Evolutionary conservation across 106 monocot genomes (phyloP), one percentile per base, ranked within the genome.

Genomic region (Cymbidium sinense): DNA sequence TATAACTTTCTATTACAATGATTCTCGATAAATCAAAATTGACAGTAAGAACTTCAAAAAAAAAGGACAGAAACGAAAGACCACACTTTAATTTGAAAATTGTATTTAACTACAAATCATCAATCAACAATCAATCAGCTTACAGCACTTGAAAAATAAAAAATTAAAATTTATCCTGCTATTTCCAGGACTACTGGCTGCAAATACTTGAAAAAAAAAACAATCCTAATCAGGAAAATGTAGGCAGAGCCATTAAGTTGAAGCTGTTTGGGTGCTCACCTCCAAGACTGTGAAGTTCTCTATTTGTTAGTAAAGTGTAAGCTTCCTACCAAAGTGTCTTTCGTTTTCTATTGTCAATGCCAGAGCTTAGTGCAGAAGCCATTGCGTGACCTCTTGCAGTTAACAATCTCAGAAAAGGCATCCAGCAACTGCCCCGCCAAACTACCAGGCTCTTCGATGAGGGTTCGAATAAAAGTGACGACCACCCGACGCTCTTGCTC

Each of bases 401-500:
- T 79, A 15, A 94, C 79, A 7, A 94, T 92, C 51, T 92, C 98
- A 3, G 80, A 77, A 77, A 98, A 98, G 19, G 94, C 87, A 81
- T 98, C 94, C 21, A 90, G 58, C 64, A 98, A 80, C 81, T 98
- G 98, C 7, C 90, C 94, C 0, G 94, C 98, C 77, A 98, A 82
- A 77, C 92, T 84, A 39, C 79, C 81, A 4, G 98, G 98, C 34
- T 98, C 98, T 36, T 95, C 94, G 52, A 84, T 85, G 34, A 98
- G 90, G 6, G 94, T 94, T 1, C 84, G 75, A 11, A 98, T 91
- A 58, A 90, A 98, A 11, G 98, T 95, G 36, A 90, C 78, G 12
- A 98, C 98, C n/a, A 94, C 91, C 47, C 88, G 83, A 11, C 98
- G 85, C 74, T 98, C 98, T 79, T 94, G 89, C 80, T 90, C 94